These are phyloP conservation scores for Simmondsia chinensis DNA, from an alignment of 148 eudicot genomes.

Conservation along the genomic window DNA sequence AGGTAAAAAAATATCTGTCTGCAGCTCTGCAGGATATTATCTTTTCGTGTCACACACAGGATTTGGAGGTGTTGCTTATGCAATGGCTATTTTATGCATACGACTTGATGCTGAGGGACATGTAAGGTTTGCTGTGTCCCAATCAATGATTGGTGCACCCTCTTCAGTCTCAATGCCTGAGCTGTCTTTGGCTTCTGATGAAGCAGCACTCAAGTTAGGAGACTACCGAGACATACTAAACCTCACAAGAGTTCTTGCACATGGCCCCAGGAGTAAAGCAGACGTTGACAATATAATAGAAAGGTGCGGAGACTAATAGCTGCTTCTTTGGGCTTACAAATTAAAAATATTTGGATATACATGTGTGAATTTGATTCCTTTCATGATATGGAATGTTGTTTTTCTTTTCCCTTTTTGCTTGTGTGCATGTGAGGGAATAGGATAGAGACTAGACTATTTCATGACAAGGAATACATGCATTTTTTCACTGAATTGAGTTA, in stretches of 20 bases:
- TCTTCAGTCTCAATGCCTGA: slow-evolving; percentile 9
- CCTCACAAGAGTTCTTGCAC: slow-evolving; percentile 78
- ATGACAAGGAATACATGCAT: no score
- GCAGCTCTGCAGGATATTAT: slow-evolving; percentile 83
- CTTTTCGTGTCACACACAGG: slow-evolving; percentile 95
- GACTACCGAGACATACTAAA: slow-evolving; percentile 91
- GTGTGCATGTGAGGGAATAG: no score
- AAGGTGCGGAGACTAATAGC: slow-evolving; percentile 55
- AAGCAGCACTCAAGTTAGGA: slow-evolving; percentile 53
- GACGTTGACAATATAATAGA: slow-evolving; percentile 72
- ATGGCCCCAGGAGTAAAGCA: slow-evolving; percentile 84
- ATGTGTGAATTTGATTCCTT: no score
- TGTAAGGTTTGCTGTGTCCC: slow-evolving; percentile 21
- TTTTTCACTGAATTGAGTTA: no score
- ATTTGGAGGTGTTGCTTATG: slow-evolving; percentile 95
- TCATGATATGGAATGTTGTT: neutral
- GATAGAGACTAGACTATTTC: no score
- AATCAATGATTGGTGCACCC: slow-evolving; percentile 13
- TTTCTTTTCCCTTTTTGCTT: neutral
- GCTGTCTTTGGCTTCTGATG: slow-evolving; percentile 35
- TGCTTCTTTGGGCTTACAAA: no score
- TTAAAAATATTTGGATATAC: no score
- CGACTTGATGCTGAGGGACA: slow-evolving; percentile 68
- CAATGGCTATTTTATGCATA: slow-evolving; percentile 80
- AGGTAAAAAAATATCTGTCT: slow-evolving; percentile 8